phyloP scores from a whole-genome alignment of 495 filamentous ascomycete species.

The Aspergillus indologenus region DNA sequence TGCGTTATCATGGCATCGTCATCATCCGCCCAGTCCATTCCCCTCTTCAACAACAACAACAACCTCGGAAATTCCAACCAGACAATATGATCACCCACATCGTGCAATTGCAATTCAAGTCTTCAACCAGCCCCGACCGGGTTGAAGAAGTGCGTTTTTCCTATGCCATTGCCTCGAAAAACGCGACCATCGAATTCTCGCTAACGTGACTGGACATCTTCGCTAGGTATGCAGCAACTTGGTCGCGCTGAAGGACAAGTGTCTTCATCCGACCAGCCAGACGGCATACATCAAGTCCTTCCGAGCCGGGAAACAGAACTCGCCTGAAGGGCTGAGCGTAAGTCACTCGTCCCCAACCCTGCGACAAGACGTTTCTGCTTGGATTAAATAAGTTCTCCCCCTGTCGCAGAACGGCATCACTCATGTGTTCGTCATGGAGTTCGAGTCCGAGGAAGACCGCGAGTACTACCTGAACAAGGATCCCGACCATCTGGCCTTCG shows the following conservation, averaged over 20 bases:
- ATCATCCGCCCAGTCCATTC: neutral
- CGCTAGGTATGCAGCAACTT: constrained; percentile 31
- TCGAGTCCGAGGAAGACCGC: constrained; percentile 33
- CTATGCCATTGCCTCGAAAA: too few species aligned
- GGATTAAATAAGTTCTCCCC: constrained; percentile 35
- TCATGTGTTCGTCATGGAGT: constrained; percentile 44
- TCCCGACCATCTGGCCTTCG: constrained; percentile 36
- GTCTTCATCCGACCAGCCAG: constrained; percentile 41
- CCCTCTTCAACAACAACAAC: neutral
- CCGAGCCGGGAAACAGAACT: constrained; percentile 62
- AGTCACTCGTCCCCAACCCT: too few species aligned
- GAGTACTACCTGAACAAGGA: constrained; percentile 44
- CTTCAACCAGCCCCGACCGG: constrained; percentile 30
- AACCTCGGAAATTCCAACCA: neutral
- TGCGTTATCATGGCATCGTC: neutral
- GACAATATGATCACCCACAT: constrained; percentile 47
- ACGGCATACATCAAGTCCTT: constrained; percentile 49
- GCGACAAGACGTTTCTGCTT: too few species aligned
- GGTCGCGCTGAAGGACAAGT: constrained; percentile 36
- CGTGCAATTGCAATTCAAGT: constrained; percentile 60
- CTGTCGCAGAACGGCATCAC: constrained; percentile 31
- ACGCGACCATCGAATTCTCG: too few species aligned
- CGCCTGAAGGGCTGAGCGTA: constrained; percentile 61
- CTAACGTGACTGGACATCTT: constrained; percentile 2
- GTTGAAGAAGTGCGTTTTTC: constrained; percentile 48